Percentiles rank a stretch among this genome's conserved stretches.
phyloP scores from a whole-genome alignment of 805 yeast species.

The Candida saitoana region DNA sequence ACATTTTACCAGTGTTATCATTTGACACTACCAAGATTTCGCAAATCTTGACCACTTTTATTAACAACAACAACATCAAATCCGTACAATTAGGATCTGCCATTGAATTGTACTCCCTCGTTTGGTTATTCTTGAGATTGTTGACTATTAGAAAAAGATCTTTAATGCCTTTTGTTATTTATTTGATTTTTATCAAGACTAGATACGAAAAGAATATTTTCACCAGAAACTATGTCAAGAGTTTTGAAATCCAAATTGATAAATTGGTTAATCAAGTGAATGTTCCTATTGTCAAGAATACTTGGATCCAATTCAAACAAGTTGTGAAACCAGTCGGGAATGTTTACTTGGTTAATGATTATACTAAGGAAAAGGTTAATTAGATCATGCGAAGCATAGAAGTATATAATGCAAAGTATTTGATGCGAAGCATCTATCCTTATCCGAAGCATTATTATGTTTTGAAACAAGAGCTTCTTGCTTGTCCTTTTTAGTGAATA shows the following conservation, averaged over 20 bases:
- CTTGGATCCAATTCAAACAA: constrained; percentile 35
- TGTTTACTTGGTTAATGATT: constrained; percentile 30
- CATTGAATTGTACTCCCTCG: constrained; percentile 41
- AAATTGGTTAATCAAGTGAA: constrained; percentile 23
- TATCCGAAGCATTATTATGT: no score
- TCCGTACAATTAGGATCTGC: constrained; percentile 38
- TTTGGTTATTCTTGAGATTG: constrained; percentile 46
- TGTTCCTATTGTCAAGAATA: constrained; percentile 30
- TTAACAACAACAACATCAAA: constrained; percentile 31
- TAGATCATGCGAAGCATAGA: not conserved
- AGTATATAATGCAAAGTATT: no score
- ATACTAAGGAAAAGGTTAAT: constrained; percentile 26
- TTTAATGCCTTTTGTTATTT: constrained; percentile 52
- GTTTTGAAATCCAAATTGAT: constrained; percentile 54
- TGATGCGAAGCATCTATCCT: no score
- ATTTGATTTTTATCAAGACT: constrained; percentile 63
- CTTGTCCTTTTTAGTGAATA: no score
- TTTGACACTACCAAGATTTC: constrained; percentile 28
- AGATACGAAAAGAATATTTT: constrained; percentile 73
- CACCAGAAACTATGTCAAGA: constrained; percentile 65
- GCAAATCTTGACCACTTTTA: constrained; percentile 38
- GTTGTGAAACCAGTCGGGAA: constrained; percentile 26
- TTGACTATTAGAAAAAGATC: constrained; percentile 61
- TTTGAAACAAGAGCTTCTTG: no score
- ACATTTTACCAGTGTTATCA: constrained; percentile 59